Evolutionary conservation across 2,329 filamentous ascomycete genomes (phyloP), one percentile per base, ranked within the genome.

Genomic region (Mycosphaerella sp.): DNA sequence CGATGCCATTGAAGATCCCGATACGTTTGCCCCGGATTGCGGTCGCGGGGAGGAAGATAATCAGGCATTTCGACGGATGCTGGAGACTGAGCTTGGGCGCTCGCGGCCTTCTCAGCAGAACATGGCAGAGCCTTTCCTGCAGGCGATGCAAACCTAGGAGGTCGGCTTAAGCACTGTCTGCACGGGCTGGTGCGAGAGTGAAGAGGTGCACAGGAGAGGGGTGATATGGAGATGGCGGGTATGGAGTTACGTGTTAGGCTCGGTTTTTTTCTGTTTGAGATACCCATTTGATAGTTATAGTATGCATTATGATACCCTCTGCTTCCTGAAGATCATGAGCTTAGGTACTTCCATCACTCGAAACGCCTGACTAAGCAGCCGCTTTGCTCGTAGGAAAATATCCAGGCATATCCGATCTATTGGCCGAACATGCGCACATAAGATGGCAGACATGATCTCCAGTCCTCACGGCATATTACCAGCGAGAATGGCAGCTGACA

Each of bases 1-100:
- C n/a, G 66, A 71, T 25, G 73, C 72, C 9, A 50, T 70, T 4
- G 46, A 47, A 6, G 27, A 54, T 27, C 52, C 52, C 4, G 52
- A 54, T 18, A 50, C 40, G 10, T 50, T 50, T 32, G 47, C 47
- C 7, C 40, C 40, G 28, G 32, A 43, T 21, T 14, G 13, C 35
- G 39, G 14, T 21, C 14, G 10, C 35, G 39, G 14, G 3, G 30
- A 42, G 14, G 40, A 50, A 30, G 18, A 48, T 18, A 36, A 45
- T 36, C 14, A 21, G 18, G 13, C 40, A 37, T 36, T 48, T n/a
- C 13, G 28, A 17, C 45, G 34, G 28, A 48, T 48, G 45, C n/a
- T 48, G 27, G 21, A 40, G 16, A 41, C 21, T 10, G 45, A 48
- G 36, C 45, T 48, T n/a, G 30, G 30, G 13, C 30, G 13, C 30